A percentile compares a stretch with the other conserved stretches of the same genome.
These are phyloP conservation scores for Irpex rosettiformis DNA, from an alignment of 1,284 basidiomycete species.

Conservation along the genomic window DNA sequence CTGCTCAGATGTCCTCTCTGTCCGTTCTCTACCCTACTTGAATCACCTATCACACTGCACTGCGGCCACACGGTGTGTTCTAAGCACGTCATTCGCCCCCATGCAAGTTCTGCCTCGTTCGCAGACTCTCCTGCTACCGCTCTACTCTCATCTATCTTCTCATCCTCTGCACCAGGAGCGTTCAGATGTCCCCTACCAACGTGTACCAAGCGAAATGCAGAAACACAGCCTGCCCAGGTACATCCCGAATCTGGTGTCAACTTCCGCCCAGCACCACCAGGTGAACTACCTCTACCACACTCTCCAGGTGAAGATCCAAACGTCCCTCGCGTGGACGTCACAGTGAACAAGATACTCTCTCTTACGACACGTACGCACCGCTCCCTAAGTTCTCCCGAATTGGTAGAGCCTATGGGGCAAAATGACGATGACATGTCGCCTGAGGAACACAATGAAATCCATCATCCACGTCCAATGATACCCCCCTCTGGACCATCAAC, in stretches of 20 bases:
- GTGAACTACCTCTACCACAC: constrained; percentile 17
- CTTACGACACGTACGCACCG: constrained; percentile 34
- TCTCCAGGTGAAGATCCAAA: not conserved
- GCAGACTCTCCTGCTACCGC: not conserved
- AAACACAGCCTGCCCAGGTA: constrained; percentile 18
- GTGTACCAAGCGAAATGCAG: constrained; percentile 22
- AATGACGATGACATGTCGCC: constrained; percentile 17
- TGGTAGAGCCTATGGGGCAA: constrained; percentile 2
- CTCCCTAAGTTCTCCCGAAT: constrained; percentile 5
- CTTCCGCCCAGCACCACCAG: constrained; percentile 9
- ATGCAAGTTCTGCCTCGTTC: constrained; percentile 7
- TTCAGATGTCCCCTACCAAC: constrained; percentile 32
- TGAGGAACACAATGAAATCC: constrained; percentile 3
- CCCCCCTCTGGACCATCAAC: not conserved
- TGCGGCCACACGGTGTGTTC: constrained; percentile 34
- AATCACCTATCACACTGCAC: constrained; percentile 29
- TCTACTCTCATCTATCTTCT: constrained; percentile 8
- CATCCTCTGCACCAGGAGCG: constrained; percentile 4
- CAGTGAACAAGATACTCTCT: constrained; percentile 56
- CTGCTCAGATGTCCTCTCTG: constrained; percentile 31
- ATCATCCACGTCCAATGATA: too few relatives aligned
- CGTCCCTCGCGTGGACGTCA: constrained; percentile 48
- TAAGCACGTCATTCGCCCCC: constrained; percentile 23
- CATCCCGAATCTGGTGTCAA: constrained; percentile 22
- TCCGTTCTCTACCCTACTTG: constrained; percentile 18